These are phyloP conservation scores for Beta vulgaris DNA, from an alignment of 148 eudicot species.

Conservation along the genomic window DNA sequence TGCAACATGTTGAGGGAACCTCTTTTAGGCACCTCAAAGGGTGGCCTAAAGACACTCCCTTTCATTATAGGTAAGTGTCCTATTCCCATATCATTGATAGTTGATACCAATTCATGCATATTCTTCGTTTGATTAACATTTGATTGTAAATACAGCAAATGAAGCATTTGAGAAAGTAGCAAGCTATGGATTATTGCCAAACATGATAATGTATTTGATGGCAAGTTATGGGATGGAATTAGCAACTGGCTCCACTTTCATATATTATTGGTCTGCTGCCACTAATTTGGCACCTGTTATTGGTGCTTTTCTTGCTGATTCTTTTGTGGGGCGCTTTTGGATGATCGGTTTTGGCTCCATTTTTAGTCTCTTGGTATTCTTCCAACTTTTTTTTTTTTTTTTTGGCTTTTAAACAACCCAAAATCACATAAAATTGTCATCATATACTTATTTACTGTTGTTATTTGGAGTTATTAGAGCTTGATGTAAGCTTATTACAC, in stretches of 20 bases:
- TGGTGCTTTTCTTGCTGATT: constrained; percentile 46
- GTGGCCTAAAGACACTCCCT: constrained; percentile 38
- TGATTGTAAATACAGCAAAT: too few species aligned
- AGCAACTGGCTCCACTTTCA: constrained; percentile 37
- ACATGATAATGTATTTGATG: constrained; percentile 51
- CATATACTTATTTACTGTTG: too few species aligned
- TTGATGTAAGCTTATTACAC: too few species aligned
- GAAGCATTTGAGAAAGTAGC: constrained; percentile 53
- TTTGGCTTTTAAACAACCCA: background rate
- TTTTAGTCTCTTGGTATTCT: constrained; percentile 40
- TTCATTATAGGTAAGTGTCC: constrained; percentile 47
- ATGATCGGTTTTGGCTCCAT: constrained; percentile 51
- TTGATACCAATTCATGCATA: too few species aligned
- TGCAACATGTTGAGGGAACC: constrained; percentile 18
- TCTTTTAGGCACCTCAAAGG: constrained; percentile 30
- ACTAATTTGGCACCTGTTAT: constrained; percentile 43
- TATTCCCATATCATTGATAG: too few species aligned
- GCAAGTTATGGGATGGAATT: constrained; percentile 37
- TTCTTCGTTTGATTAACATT: too few species aligned
- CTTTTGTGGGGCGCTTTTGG: constrained; percentile 43
- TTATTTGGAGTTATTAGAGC: too few species aligned
- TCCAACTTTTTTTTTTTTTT: background rate
- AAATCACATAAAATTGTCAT: too few species aligned
- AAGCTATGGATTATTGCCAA: constrained; percentile 45
- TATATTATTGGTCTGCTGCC: constrained; percentile 44